Conservation (phyloP, 2,329 filamentous ascomycete species). For the Stemphylium beticola region DNA sequence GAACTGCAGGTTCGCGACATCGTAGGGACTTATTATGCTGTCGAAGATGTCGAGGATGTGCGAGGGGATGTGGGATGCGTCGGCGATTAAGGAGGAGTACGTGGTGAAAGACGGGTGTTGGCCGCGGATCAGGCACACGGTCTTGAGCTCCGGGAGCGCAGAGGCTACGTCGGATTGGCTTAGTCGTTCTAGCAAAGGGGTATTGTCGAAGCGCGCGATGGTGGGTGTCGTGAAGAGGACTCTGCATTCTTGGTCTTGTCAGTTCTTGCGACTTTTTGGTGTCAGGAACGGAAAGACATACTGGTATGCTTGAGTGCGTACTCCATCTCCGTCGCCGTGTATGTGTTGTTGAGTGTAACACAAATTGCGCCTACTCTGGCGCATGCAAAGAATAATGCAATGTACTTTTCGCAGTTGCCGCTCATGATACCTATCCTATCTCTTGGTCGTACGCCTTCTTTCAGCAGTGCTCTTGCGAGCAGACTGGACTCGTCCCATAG, state of each 20-base stretch:
- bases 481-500: conserved; percentile 49
- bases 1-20: conserved; percentile 48
- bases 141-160: conserved; percentile 38
- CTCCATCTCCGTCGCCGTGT: conserved; percentile 74
- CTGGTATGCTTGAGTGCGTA: conserved; percentile 74
- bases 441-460: conserved; percentile 69
- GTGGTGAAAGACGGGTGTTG: conserved; percentile 59
- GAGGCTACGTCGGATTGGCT: conserved; percentile 25
- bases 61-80: conserved; percentile 37
- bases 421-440: conserved; percentile 79
- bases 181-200: conserved; percentile 58
- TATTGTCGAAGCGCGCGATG: conserved; percentile 71
- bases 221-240: conserved; percentile 74
- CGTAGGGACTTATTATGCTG: conserved; percentile 42
- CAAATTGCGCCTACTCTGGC: conserved; percentile 60
- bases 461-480: conserved; percentile 59
- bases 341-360: conserved; percentile 83
- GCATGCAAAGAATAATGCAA: conserved; percentile 73
- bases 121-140: conserved; percentile 41
- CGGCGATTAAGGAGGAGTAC: conserved; percentile 63
- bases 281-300: conserved; percentile 45
- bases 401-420: conserved; percentile 64
- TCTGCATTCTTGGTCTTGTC: conserved; percentile 63
- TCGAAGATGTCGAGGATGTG: conserved; percentile 46
- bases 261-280: not conserved